A percentile compares a stretch with the other conserved stretches of the same genome.
These are phyloP conservation scores for Tylopilus subfusipes DNA, from an alignment of 768 basidiomycete species.

Conservation along the genomic window DNA sequence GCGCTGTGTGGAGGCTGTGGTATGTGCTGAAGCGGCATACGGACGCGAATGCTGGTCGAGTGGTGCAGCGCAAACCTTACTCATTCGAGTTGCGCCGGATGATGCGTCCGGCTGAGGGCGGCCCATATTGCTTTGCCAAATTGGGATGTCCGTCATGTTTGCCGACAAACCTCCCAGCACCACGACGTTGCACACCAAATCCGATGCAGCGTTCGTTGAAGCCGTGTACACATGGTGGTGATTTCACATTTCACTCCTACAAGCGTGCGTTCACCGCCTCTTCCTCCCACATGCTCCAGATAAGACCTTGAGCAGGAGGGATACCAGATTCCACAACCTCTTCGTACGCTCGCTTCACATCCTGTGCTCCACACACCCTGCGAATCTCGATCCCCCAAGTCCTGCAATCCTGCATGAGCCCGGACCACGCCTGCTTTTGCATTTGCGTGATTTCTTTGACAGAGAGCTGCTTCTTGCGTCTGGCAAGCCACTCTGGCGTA, in stretches of 20 bases:
- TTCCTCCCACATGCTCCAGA: slow-evolving; percentile 66
- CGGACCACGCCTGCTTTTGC: slow-evolving; percentile 58
- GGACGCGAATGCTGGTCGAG: neutral
- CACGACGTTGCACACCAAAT: neutral
- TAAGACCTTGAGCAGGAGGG: slow-evolving; percentile 51
- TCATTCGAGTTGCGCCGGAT: slow-evolving; percentile 4
- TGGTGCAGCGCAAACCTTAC: neutral
- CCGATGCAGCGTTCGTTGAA: neutral
- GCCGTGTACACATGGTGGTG: neutral
- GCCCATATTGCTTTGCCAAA: slow-evolving; percentile 11
- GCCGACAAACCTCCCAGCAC: neutral
- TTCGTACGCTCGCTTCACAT: slow-evolving; percentile 49
- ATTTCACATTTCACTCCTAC: slow-evolving; percentile 5
- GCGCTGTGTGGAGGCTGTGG: slow-evolving; percentile 60
- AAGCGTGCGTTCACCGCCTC: slow-evolving; percentile 12
- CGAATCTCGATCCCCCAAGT: slow-evolving; percentile 52
- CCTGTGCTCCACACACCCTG: slow-evolving; percentile 43
- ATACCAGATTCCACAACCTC: slow-evolving; percentile 43
- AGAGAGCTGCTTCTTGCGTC: slow-evolving; percentile 48
- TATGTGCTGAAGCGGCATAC: slow-evolving; percentile 37
- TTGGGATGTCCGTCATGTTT: neutral
- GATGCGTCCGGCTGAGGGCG: neutral
- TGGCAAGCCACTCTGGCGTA: slow-evolving; percentile 65
- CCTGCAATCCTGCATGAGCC: slow-evolving; percentile 52
- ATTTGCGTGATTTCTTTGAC: slow-evolving; percentile 43